Percentiles rank a stretch among this genome's conserved stretches.
Conservation (phyloP, 2,329 filamentous ascomycete species). For the Pyricularia sp. region DNA sequence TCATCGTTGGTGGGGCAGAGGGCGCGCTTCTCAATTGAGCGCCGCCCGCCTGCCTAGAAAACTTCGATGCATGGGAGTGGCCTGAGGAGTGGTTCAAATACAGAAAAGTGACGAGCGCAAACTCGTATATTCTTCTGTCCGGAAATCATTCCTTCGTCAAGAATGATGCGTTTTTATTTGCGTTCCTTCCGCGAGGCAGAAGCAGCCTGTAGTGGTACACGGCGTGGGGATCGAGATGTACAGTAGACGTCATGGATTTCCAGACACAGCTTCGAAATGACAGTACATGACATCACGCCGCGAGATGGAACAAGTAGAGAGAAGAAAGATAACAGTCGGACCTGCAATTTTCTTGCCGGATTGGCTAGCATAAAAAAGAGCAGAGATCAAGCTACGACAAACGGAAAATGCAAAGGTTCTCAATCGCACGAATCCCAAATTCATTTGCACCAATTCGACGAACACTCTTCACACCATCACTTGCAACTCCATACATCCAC, state of each 20-base stretch:
- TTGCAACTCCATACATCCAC: neutral
- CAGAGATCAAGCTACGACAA: neutral
- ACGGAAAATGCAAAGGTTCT: neutral
- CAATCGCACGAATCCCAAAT: neutral
- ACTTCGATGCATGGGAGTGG: neutral
- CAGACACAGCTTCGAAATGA: neutral
- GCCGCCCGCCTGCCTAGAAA: too few relatives aligned
- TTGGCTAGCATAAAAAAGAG: neutral
- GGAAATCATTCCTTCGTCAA: neutral
- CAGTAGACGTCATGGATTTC: constrained; percentile 12
- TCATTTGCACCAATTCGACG: neutral
- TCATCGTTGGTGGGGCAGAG: too few relatives aligned
- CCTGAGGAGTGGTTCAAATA: neutral
- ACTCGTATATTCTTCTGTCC: neutral
- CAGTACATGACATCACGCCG: neutral
- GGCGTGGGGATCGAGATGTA: constrained; percentile 10
- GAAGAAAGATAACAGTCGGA: neutral
- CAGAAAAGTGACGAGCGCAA: neutral
- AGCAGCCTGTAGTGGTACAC: neutral
- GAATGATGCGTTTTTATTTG: neutral
- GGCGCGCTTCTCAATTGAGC: too few relatives aligned
- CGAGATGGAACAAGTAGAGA: neutral
- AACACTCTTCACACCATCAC: neutral
- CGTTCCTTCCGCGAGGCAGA: neutral
- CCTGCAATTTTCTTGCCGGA: neutral